Evolutionary conservation across 129 eudicot species (phyloP).

Genomic region (Lonicera japonica): DNA sequence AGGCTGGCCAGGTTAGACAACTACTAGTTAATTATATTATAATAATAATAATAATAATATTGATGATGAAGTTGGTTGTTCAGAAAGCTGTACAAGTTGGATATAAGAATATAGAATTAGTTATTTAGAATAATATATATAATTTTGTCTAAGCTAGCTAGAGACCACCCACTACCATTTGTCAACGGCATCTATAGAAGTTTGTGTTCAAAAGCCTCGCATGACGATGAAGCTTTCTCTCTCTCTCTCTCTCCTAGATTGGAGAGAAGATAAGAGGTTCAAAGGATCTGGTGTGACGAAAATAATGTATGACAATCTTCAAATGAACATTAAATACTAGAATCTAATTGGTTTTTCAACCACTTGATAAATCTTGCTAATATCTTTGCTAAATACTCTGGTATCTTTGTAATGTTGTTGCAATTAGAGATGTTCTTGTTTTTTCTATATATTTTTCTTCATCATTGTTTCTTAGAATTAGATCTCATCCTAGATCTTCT

Average conservation of each 20-base stretch:
- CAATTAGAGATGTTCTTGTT: slow-evolving; percentile 9
- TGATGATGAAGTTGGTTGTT: slow-evolving; percentile 49
- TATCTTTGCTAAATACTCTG: slow-evolving; percentile 63
- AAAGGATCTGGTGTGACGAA: slow-evolving; percentile 23
- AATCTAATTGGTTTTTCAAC: slow-evolving; percentile 36
- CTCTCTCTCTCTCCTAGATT: slow-evolving; percentile 33
- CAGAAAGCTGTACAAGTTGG: slow-evolving; percentile 58
- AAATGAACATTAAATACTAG: slow-evolving; percentile 28
- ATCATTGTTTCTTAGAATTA: slow-evolving; percentile 22
- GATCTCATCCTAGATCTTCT: slow-evolving; percentile 73
- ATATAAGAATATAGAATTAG: slow-evolving; percentile 23
- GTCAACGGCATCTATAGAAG: slow-evolving; percentile 43
- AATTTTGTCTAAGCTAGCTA: slow-evolving; percentile 25
- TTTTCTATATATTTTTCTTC: slow-evolving; percentile 3
- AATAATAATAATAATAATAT: slow-evolving; percentile 31
- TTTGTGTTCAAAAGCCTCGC: slow-evolving; percentile 39
- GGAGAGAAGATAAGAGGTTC: slow-evolving; percentile 26
- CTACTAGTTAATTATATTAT: slow-evolving; percentile 22
- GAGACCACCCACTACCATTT: slow-evolving; percentile 32
- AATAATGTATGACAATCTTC: slow-evolving; percentile 35
- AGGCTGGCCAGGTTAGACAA: slow-evolving; percentile 41
- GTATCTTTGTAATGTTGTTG: slow-evolving; percentile 21
- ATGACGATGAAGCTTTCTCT: slow-evolving; percentile 51
- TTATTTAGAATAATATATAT: slow-evolving; percentile 10
- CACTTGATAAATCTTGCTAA: slow-evolving; percentile 31